Conservation (phyloP, 2,329 filamentous ascomycete species). For the Graphiopsis chlorocephala region DNA sequence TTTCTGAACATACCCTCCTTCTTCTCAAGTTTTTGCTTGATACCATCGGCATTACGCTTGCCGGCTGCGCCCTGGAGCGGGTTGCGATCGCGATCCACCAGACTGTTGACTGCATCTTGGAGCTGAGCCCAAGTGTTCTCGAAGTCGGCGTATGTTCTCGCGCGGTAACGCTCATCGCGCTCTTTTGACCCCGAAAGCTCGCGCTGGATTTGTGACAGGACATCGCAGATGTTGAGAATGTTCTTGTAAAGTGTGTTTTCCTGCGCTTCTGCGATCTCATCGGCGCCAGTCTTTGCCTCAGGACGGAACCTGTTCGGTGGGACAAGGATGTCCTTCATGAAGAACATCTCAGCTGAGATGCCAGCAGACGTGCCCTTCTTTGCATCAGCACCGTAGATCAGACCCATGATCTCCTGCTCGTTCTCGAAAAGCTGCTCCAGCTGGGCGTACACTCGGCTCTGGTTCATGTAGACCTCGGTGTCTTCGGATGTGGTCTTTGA, state of each 20-base stretch:
- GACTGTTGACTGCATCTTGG: conserved; percentile 86
- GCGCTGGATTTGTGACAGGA: conserved; percentile 69
- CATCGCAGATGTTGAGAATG: conserved; percentile 73
- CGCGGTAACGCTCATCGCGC: conserved; percentile 45
- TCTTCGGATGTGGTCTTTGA: conserved; percentile 38
- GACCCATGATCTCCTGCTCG: conserved; percentile 75
- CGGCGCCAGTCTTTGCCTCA: conserved; percentile 75
- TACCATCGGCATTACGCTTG: conserved; percentile 80
- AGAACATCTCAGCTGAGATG: conserved; percentile 74
- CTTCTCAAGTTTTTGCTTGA: conserved; percentile 97
- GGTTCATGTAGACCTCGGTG: conserved; percentile 72
- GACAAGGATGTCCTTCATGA: conserved; percentile 79
- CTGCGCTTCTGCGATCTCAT: conserved; percentile 80
- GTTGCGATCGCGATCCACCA: conserved; percentile 87
- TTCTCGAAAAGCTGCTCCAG: conserved; percentile 79
- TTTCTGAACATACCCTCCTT: conserved; percentile 98
- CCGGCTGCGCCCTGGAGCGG: conserved; percentile 75
- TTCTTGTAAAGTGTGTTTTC: conserved; percentile 86
- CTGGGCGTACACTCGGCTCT: conserved; percentile 78
- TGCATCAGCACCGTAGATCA: conserved; percentile 62
- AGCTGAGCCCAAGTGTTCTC: conserved; percentile 79
- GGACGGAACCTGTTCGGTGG: conserved; percentile 91
- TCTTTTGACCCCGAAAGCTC: conserved; percentile 58
- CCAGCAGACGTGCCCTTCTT: conserved; percentile 15
- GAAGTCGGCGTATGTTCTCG: conserved; percentile 69